Conservation (phyloP, 1,284 basidiomycete species). For the Boletus smithii region DNA sequence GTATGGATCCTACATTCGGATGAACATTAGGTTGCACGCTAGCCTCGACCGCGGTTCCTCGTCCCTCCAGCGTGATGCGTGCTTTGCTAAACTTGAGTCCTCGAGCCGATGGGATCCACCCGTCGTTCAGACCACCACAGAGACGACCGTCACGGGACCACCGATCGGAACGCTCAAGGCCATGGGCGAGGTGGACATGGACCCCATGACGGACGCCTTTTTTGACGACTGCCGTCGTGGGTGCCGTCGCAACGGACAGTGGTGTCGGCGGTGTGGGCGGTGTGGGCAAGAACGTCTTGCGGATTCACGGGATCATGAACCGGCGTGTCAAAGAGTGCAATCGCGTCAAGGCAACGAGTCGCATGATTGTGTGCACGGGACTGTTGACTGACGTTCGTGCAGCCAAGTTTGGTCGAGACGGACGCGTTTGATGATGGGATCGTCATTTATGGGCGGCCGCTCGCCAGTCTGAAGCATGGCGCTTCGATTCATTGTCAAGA, state of each 20-base stretch:
- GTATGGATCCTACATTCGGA: no score
- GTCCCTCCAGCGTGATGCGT: slow-evolving; percentile 94
- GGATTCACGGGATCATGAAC: slow-evolving; percentile 95
- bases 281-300: slow-evolving; percentile 50
- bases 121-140: slow-evolving; percentile 83
- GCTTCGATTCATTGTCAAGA: slow-evolving; percentile 93
- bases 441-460: slow-evolving; percentile 79
- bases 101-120: slow-evolving; percentile 94
- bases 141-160: slow-evolving; percentile 93
- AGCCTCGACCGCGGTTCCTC: slow-evolving; percentile 85
- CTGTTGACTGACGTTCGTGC: slow-evolving; percentile 7
- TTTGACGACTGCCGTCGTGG: slow-evolving; percentile 89
- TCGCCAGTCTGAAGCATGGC: slow-evolving; percentile 59
- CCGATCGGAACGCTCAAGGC: slow-evolving; percentile 69
- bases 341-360: slow-evolving; percentile 80
- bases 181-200: slow-evolving; percentile 88
- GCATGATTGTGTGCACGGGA: no score
- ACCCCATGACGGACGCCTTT: slow-evolving; percentile 99
- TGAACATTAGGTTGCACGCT: no score
- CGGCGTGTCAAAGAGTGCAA: slow-evolving; percentile 99
- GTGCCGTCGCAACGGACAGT: slow-evolving; percentile 70
- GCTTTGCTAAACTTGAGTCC: slow-evolving; percentile 90
- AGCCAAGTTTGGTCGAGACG: slow-evolving; percentile 95
- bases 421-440: slow-evolving; percentile 93
- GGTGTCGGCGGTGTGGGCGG: slow-evolving; percentile 32